These are phyloP conservation scores for Litchi chinensis DNA, from an alignment of 345 rosid genomes.

Conservation along the genomic window DNA sequence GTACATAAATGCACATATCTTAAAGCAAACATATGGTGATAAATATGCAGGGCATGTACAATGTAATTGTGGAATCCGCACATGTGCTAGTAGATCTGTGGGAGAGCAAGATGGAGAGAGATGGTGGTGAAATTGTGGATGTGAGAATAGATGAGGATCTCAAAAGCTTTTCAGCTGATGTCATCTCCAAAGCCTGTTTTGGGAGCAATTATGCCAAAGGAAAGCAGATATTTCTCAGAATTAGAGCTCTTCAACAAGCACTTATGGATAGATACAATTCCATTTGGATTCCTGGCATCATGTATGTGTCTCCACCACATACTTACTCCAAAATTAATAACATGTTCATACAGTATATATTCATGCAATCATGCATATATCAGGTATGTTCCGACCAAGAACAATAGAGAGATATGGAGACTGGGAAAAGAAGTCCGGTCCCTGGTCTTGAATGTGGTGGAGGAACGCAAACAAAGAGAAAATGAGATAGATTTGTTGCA, in stretches of 20 bases:
- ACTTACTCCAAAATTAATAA: not conserved
- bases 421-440: not conserved
- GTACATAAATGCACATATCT: too few relatives aligned
- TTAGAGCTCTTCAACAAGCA: not conserved
- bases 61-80: slow-evolving; percentile 36
- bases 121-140: slow-evolving; percentile 32
- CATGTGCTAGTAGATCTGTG: slow-evolving; percentile 31
- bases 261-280: not conserved
- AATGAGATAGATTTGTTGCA: not conserved
- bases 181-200: not conserved
- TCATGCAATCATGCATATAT: too few relatives aligned
- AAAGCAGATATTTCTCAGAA: not conserved
- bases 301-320: not conserved
- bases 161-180: not conserved
- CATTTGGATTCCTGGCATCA: not conserved
- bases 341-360: not conserved
- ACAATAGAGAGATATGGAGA: not conserved
- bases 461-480: not conserved
- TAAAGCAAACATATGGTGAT: not conserved
- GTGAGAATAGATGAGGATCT: slow-evolving; percentile 32
- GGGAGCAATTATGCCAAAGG: not conserved
- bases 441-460: not conserved
- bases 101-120: slow-evolving; percentile 31
- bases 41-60: slow-evolving; percentile 36
- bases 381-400: not conserved